These are phyloP conservation scores for Elaeagnus macrophylla DNA, from an alignment of 306 rosid species.

Conservation along the genomic window DNA sequence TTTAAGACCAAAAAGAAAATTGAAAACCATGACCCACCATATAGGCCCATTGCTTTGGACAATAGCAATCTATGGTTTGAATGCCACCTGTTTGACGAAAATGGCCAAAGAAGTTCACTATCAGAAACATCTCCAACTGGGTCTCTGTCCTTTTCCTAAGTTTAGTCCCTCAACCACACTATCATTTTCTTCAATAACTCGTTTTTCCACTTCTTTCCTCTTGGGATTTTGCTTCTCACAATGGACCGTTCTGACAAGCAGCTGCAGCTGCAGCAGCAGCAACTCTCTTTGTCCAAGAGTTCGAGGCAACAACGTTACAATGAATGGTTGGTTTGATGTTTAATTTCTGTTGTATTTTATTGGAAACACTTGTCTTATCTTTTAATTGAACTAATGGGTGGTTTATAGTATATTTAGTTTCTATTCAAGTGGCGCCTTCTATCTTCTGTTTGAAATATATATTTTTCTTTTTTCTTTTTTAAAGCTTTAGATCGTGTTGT, in stretches of 20 bases:
- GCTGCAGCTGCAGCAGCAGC: conserved; percentile 61
- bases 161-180: conserved; percentile 45
- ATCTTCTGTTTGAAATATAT: background rate
- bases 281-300: conserved; percentile 59
- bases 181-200: conserved; percentile 28
- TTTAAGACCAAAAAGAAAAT: conserved; percentile 5
- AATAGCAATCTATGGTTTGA: conserved; percentile 72
- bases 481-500: background rate
- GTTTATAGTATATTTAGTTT: background rate
- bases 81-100: conserved; percentile 52
- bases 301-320: conserved; percentile 65
- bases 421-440: background rate
- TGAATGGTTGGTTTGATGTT: conserved; percentile 69
- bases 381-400: background rate
- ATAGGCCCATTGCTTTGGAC: conserved; percentile 77
- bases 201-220: conserved; percentile 30
- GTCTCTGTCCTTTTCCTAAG: conserved; percentile 40
- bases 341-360: conserved; percentile 1
- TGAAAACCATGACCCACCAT: conserved; percentile 71
- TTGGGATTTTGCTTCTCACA: conserved; percentile 21
- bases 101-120: conserved; percentile 53
- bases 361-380: background rate
- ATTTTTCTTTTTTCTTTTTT: conserved; percentile 2
- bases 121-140: conserved; percentile 40
- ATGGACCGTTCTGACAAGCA: conserved; percentile 77